Percentiles rank a stretch among this genome's conserved stretches.
Evolutionary conservation across 495 filamentous ascomycete species (phyloP).

Genomic region (Durotheca rogersii): DNA sequence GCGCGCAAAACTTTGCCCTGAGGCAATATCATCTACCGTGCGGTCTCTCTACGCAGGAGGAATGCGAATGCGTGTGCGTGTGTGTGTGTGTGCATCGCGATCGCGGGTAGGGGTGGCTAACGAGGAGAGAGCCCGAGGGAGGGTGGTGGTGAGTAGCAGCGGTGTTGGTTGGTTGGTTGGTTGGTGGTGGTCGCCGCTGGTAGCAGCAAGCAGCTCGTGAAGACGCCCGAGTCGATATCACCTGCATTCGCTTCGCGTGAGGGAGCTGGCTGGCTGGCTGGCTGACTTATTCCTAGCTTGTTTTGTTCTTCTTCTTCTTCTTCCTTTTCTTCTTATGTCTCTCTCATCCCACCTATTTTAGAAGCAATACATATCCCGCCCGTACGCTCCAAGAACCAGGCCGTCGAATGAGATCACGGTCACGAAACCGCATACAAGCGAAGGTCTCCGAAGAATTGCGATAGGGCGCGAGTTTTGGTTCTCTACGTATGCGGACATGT

Average conservation of each 20-base stretch:
- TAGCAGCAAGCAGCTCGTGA: background rate
- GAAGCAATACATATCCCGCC: too few relatives aligned
- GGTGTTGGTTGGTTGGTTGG: background rate
- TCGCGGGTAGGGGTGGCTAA: background rate
- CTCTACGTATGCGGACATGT: background rate
- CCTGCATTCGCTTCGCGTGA: conserved; percentile 33
- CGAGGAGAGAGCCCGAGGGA: background rate
- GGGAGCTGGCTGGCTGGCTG: too few relatives aligned
- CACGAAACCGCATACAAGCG: conserved; percentile 18
- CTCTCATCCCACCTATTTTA: background rate
- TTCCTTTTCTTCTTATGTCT: conserved; percentile 12
- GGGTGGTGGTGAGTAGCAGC: background rate
- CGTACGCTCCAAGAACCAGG: background rate
- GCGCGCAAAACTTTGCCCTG: background rate
- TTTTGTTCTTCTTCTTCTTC: conserved; percentile 14
- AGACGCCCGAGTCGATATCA: conserved; percentile 22
- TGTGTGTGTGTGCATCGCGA: background rate
- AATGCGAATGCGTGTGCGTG: too few relatives aligned
- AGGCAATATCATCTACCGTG: background rate
- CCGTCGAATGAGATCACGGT: conserved; percentile 12
- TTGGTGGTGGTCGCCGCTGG: too few relatives aligned
- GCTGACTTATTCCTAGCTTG: too few relatives aligned
- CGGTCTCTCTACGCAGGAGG: too few relatives aligned
- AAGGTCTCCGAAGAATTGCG: conserved; percentile 6
- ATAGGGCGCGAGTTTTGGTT: conserved; percentile 10